These are phyloP conservation scores for Bipolaris zeicola DNA, from an alignment of 2,329 filamentous ascomycete genomes.

Conservation along the genomic window DNA sequence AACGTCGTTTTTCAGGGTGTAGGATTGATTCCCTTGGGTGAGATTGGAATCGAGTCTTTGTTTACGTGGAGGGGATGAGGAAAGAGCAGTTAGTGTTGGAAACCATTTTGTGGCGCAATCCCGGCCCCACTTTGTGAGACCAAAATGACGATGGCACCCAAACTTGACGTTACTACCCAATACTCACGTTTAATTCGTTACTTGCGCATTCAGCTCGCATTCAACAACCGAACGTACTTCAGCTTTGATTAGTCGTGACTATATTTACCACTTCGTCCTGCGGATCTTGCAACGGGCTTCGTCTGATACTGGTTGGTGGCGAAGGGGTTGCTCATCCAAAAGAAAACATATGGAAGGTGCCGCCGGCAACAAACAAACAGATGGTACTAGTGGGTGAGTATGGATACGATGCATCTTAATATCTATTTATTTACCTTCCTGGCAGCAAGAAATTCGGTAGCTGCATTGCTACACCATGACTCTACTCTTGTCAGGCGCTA, in stretches of 20 bases:
- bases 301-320: too few species aligned
- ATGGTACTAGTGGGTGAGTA: too few species aligned
- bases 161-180: background rate
- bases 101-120: conserved; percentile 3
- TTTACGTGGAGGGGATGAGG: background rate
- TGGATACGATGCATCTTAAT: too few species aligned
- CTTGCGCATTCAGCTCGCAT: background rate
- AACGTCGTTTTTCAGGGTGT: background rate
- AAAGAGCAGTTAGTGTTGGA: background rate
- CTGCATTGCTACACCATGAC: too few species aligned
- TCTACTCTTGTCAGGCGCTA: too few species aligned
- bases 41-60: background rate
- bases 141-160: conserved; percentile 3
- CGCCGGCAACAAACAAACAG: too few species aligned
- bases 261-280: too few species aligned
- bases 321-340: background rate
- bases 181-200: background rate
- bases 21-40: background rate
- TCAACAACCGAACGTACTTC: too few species aligned
- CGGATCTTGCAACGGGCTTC: background rate
- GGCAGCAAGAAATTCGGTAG: too few species aligned
- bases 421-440: too few species aligned
- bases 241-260: too few species aligned
- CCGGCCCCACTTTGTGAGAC: conserved; percentile 9
- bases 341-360: background rate